Conservation (phyloP, 345 rosid genomes). For the Angophora floribunda region DNA sequence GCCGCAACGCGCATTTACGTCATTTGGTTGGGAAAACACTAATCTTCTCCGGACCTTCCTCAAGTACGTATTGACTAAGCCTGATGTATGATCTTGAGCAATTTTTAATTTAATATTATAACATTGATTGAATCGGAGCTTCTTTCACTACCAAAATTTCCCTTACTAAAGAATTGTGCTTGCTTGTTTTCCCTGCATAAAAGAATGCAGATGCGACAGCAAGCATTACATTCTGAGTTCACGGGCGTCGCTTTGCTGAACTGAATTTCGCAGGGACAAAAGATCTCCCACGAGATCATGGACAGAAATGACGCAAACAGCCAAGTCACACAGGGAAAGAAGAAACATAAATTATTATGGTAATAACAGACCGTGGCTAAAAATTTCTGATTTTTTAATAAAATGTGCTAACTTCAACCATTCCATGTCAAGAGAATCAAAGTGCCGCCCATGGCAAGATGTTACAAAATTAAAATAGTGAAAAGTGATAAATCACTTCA, state of each 20-base stretch:
- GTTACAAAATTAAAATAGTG: not conserved
- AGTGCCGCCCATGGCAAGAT: not conserved
- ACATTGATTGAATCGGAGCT: not conserved
- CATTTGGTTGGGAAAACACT: fast-evolving
- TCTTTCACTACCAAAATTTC: not conserved
- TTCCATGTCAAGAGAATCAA: not conserved
- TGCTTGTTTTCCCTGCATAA: not conserved
- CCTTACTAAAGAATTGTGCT: not conserved
- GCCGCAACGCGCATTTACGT: not conserved
- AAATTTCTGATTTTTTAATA: not conserved
- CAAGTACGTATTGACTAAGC: not conserved
- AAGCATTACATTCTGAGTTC: not conserved
- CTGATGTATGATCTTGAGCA: not conserved
- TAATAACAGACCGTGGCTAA: not conserved
- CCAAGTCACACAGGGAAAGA: not conserved
- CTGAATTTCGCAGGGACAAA: not conserved
- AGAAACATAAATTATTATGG: not conserved
- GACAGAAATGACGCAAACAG: not conserved
- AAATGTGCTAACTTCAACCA: not conserved
- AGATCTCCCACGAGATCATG: not conserved
- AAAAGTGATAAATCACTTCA: not conserved
- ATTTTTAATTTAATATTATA: not conserved
- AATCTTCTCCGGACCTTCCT: not conserved
- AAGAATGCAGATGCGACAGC: not conserved
- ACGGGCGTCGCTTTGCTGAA: not conserved